Evolutionary conservation across 2,329 filamentous ascomycete species (phyloP), one percentile per base, ranked within the genome.

Genomic region (Endocalyx cinctus): DNA sequence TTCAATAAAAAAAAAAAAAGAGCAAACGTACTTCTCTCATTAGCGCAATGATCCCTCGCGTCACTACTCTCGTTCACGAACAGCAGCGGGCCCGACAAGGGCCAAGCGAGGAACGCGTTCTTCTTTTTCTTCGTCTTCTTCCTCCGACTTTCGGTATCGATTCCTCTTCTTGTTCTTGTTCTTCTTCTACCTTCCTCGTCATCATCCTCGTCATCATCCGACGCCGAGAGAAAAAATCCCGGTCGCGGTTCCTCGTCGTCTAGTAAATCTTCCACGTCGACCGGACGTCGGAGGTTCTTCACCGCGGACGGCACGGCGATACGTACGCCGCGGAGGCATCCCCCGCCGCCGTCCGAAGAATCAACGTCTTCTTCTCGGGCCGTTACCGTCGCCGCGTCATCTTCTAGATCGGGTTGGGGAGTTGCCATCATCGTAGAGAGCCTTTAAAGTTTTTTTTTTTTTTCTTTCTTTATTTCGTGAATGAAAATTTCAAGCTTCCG

Each of bases 11-110:
- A 35, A 22, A 20, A 16, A 22, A 27, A 27, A 27, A 17, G 19
- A 12, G 12, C 15, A 8, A 17, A 46, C 60, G 34, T 53, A 77
- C 74, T 88, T 58, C 84, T 66, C 60, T 89, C 84, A 42, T 87
- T 87, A 29, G 84, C 84, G 53, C 83, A 85, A 58, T 88, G 83
- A 46, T 89, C 84, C 32, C 84, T 68, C 34, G 83, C 83, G 55
- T 88, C 84, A 34, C 80, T 85, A 41, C 73, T 74, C 42, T 80
- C 74, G 46, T 89, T 89, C 45, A 84, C 77, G 57, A 89, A 86
- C 10, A 89, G 64, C 25, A 89, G 59, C 1, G 82, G 74, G 0
- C 79, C 82, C 25, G 84, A 61, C 25, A 81, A 59, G 0, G 84
- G 84, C 52, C 73, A 72, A 10, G 74, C 61, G 50, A 64, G 69